Percentiles rank a stretch among this genome's conserved stretches.
Evolutionary conservation across 2,329 filamentous ascomycete genomes (phyloP).

Genomic region (Pseudogymnoascus sp.): DNA sequence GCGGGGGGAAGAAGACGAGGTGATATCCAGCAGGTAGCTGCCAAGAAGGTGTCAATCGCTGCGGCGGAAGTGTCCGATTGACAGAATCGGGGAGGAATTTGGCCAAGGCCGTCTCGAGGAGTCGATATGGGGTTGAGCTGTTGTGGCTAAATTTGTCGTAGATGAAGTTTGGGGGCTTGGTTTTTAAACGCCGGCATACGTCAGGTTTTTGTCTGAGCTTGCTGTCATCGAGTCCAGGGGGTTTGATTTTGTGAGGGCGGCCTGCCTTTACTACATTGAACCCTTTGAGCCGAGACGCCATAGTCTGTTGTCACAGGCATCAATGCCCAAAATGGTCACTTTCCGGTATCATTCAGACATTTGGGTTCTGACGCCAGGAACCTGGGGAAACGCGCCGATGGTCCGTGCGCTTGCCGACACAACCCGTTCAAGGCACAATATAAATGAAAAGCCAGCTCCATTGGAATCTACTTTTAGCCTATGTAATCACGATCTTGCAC

Average conservation of each 20-base stretch:
- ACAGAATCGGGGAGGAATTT: neutral
- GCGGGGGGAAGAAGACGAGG: conserved; percentile 76
- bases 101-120: neutral
- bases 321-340: neutral
- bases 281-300: neutral
- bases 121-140: neutral
- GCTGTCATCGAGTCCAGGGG: no score
- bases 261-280: neutral
- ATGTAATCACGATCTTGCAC: neutral
- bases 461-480: neutral
- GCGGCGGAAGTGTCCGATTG: neutral
- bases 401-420: neutral
- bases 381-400: neutral
- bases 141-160: conserved; percentile 4
- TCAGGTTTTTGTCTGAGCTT: no score
- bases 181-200: neutral
- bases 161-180: conserved; percentile 18
- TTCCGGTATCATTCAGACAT: neutral
- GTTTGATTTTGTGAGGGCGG: no score
- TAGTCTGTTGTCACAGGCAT: neutral
- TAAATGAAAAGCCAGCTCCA: neutral
- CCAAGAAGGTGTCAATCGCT: neutral
- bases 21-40: conserved; percentile 51
- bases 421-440: neutral
- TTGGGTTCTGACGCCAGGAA: no score